Evolutionary conservation across 345 rosid species (phyloP).

Genomic region (Pelargonium nanum): DNA sequence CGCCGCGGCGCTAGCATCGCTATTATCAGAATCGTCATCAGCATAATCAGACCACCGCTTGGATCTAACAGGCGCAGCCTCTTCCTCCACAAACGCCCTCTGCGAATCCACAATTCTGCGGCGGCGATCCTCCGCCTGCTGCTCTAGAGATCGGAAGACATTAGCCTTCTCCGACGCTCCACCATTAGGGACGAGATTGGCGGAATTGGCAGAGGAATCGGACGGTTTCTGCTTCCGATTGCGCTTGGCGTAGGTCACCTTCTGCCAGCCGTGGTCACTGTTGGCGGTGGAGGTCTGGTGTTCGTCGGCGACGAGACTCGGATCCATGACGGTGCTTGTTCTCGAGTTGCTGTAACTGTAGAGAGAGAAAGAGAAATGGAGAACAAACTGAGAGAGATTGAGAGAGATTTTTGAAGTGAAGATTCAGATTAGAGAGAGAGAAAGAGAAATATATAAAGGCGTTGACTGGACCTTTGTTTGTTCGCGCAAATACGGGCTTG

Average conservation of each 20-base stretch:
- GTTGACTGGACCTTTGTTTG: no score
- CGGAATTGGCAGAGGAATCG: not conserved
- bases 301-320: constrained; percentile 21
- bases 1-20: constrained; percentile 27
- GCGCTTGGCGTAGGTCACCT: constrained; percentile 57
- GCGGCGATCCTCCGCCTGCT: constrained; percentile 45
- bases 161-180: constrained; percentile 14
- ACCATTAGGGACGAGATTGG: constrained; percentile 14
- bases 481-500: no score
- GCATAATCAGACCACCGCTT: constrained; percentile 30
- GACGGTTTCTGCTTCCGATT: constrained; percentile 37
- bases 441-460: not conserved
- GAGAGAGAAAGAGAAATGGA: not conserved
- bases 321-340: constrained; percentile 4
- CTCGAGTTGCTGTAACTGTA: constrained; percentile 3
- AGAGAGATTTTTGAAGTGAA: not conserved
- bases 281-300: constrained; percentile 14
- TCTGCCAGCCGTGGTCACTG: constrained; percentile 64
- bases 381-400: not conserved
- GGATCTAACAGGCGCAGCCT: constrained; percentile 16
- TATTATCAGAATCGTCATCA: constrained; percentile 26
- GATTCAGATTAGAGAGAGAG: not conserved
- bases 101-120: constrained; percentile 31
- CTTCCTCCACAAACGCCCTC: constrained; percentile 16
- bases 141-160: constrained; percentile 40